Evolutionary conservation across 495 filamentous ascomycete species (phyloP).

Genomic region (Zalerion maritima): DNA sequence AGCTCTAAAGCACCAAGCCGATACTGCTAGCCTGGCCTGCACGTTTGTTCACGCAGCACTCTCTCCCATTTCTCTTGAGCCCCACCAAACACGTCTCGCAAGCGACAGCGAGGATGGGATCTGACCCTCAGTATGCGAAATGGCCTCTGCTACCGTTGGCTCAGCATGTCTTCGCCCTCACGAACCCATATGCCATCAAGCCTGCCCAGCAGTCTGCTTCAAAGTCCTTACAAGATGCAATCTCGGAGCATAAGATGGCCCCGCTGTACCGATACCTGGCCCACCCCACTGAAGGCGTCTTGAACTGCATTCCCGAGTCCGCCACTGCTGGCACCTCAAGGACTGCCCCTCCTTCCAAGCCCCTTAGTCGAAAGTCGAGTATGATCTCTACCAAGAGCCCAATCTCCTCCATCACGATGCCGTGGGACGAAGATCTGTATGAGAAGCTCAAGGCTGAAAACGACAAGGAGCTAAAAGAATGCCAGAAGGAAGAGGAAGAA

Average conservation of each 20-base stretch:
- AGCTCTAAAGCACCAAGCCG: too few species aligned
- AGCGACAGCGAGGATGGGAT: constrained; percentile 62
- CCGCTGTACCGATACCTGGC: constrained; percentile 91
- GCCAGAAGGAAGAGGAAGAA: constrained; percentile 91
- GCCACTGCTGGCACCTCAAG: too few species aligned
- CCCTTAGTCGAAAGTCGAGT: constrained; percentile 39
- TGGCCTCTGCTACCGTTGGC: constrained; percentile 84
- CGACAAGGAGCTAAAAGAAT: constrained; percentile 75
- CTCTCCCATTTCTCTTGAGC: too few species aligned
- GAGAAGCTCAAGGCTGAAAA: constrained; percentile 76
- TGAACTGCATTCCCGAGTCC: constrained; percentile 64
- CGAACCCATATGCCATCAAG: constrained; percentile 65
- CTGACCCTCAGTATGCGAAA: constrained; percentile 91
- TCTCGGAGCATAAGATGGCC: constrained; percentile 88
- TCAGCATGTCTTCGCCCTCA: constrained; percentile 94
- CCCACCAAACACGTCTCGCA: too few species aligned
- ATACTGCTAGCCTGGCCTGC: too few species aligned
- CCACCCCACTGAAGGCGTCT: constrained; percentile 80
- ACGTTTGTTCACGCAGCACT: too few species aligned
- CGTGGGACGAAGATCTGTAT: constrained; percentile 86
- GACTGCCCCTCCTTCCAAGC: constrained; percentile 38
- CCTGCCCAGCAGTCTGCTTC: constrained; percentile 55
- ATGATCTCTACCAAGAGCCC: constrained; percentile 57
- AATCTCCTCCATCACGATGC: constrained; percentile 47
- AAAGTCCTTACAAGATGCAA: constrained; percentile 82